Percentiles rank a stretch among this genome's conserved stretches.
These are phyloP conservation scores for Adansonia grandidieri DNA, from an alignment of 441 rosid species.

Conservation along the genomic window DNA sequence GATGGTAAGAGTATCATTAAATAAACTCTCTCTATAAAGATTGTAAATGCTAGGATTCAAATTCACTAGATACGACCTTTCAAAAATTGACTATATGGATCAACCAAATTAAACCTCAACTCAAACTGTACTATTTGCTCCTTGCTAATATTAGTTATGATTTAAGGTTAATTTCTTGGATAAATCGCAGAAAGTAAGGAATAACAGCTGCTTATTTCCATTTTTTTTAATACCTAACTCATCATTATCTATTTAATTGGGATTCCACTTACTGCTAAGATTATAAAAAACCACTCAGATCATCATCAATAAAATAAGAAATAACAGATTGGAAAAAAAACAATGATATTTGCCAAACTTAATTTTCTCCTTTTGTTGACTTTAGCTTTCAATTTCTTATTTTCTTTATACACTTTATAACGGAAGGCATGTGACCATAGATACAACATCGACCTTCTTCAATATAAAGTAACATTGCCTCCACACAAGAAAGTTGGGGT, in stretches of 20 bases:
- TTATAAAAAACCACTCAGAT: conserved; percentile 17
- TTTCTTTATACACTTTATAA: conserved; percentile 27
- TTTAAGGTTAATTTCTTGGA: background rate
- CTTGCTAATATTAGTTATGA: background rate
- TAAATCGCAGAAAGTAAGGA: background rate
- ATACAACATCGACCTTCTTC: conserved; percentile 12
- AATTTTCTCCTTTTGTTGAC: conserved; percentile 30
- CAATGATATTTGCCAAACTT: background rate
- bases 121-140: background rate
- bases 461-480: conserved; percentile 24
- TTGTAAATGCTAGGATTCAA: too few relatives aligned
- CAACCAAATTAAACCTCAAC: too few relatives aligned
- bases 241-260: background rate
- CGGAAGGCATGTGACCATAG: conserved; percentile 42
- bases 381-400: conserved; percentile 22
- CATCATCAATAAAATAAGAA: background rate
- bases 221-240: background rate
- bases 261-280: background rate
- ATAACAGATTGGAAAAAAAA: background rate
- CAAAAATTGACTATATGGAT: too few relatives aligned
- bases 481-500: conserved; percentile 25
- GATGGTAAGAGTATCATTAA: background rate
- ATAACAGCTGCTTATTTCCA: too few relatives aligned
- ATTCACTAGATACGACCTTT: too few relatives aligned
- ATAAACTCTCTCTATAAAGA: background rate